Percentiles rank a stretch among this genome's conserved stretches.
Conservation (phyloP, 169 alveolate species). For the Plasmodium blacklocki region DNA sequence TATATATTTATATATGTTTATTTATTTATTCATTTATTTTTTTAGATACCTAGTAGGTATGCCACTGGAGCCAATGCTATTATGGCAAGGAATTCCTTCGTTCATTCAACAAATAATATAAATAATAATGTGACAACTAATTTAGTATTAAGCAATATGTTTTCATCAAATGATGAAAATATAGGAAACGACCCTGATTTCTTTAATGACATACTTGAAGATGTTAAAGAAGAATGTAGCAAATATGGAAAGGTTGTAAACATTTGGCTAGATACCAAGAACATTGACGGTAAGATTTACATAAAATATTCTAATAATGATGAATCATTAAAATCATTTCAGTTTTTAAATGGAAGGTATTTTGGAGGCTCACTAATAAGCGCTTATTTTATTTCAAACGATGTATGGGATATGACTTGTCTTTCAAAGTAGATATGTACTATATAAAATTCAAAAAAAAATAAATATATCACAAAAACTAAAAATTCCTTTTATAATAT, state of each 20-base stretch:
- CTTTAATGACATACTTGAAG: slow-evolving; percentile 90
- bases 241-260: slow-evolving; percentile 89
- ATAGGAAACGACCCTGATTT: slow-evolving; percentile 85
- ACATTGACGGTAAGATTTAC: slow-evolving; percentile 89
- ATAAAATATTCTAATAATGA: slow-evolving; percentile 81
- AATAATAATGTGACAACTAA: slow-evolving; percentile 75
- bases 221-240: slow-evolving; percentile 90
- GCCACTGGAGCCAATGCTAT: slow-evolving; percentile 15
- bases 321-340: slow-evolving; percentile 85
- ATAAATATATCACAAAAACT: too few species aligned
- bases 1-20: not conserved
- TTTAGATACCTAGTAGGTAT: slow-evolving; percentile 11
- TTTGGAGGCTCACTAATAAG: slow-evolving; percentile 89
- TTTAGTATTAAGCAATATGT: slow-evolving; percentile 88
- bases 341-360: slow-evolving; percentile 87
- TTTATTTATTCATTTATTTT: slow-evolving; percentile 22
- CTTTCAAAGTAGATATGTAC: not conserved
- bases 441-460: too few species aligned
- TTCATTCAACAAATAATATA: not conserved
- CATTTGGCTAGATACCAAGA: slow-evolving; percentile 85
- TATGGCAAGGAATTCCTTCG: slow-evolving; percentile 2
- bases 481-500: too few species aligned
- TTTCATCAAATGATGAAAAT: slow-evolving; percentile 84
- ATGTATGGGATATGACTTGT: slow-evolving; percentile 77
- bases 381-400: slow-evolving; percentile 83